These are phyloP conservation scores for Coix lacrymajobi DNA, from an alignment of 176 grass and related monocot species.

Conservation along the genomic window DNA sequence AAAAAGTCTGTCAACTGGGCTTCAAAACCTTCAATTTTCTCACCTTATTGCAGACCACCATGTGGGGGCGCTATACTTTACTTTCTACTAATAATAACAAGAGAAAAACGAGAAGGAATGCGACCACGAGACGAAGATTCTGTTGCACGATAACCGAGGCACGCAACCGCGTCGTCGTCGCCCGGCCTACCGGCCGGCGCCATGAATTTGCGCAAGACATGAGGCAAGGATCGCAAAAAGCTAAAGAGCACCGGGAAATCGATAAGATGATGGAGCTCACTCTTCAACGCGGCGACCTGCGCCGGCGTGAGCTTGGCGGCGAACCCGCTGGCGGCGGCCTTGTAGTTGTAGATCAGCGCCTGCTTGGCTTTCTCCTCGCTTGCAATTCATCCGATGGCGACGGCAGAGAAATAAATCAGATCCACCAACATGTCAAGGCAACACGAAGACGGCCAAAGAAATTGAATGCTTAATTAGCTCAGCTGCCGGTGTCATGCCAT, in stretches of 20 bases:
- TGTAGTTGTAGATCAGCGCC: slow-evolving; percentile 68
- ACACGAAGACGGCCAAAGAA: too few species aligned
- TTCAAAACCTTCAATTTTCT: not conserved
- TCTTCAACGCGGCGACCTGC: slow-evolving; percentile 43
- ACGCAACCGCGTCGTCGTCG: not conserved
- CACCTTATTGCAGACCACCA: not conserved
- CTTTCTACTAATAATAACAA: not conserved
- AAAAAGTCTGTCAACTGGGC: not conserved
- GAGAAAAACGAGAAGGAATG: not conserved
- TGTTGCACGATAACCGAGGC: not conserved
- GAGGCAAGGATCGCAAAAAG: not conserved
- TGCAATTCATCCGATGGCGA: not conserved
- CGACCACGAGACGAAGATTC: not conserved
- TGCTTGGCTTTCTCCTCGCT: slow-evolving; percentile 57
- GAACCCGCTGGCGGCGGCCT: slow-evolving; percentile 49
- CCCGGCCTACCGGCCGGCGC: not conserved
- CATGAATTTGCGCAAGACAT: not conserved
- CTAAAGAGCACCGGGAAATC: not conserved
- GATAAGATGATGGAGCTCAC: slow-evolving; percentile 17
- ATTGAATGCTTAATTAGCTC: not conserved
- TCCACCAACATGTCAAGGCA: not conserved
- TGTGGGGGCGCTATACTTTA: not conserved
- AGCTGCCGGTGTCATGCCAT: not conserved
- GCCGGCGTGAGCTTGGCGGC: slow-evolving; percentile 56
- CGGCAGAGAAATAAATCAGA: not conserved